Conservation (phyloP, 2,329 filamentous ascomycete genomes). For the Orbilia oligospora region DNA sequence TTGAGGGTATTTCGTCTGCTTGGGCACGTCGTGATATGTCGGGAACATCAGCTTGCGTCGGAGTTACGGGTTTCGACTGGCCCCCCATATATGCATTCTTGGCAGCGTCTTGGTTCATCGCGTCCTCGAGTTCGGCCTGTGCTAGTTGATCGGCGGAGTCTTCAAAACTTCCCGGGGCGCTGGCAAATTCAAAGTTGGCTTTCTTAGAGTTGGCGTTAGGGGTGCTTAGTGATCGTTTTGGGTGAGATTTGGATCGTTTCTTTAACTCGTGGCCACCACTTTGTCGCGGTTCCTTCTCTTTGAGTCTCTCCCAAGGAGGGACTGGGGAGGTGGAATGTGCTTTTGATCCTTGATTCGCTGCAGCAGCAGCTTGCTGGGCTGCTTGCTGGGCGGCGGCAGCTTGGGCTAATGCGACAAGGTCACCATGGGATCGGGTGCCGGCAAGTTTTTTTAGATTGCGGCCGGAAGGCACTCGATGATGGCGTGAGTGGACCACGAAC, state of each 20-base stretch:
- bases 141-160: constrained; percentile 58
- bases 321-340: constrained; percentile 56
- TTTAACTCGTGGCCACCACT: constrained; percentile 58
- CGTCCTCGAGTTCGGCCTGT: constrained; percentile 55
- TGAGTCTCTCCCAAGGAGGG: constrained; percentile 55
- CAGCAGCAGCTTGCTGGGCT: constrained; percentile 41
- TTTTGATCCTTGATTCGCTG: constrained; percentile 58
- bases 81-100: constrained; percentile 57
- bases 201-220: constrained; percentile 58
- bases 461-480: constrained; percentile 58
- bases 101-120: constrained; percentile 58
- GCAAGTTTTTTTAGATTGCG: constrained; percentile 60
- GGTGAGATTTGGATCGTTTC: constrained; percentile 51
- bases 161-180: constrained; percentile 57
- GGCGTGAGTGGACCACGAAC: constrained; percentile 61
- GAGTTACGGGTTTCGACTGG: constrained; percentile 56
- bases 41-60: constrained; percentile 45
- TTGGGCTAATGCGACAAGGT: constrained; percentile 60
- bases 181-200: constrained; percentile 58
- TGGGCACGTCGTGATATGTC: constrained; percentile 39
- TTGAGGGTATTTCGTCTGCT: constrained; percentile 20
- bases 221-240: constrained; percentile 58
- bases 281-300: constrained; percentile 50
- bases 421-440: constrained; percentile 59
- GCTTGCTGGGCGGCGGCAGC: constrained; percentile 50